phyloP scores from a whole-genome alignment of 768 basidiomycete species.

The Pleurotus sapidus region DNA sequence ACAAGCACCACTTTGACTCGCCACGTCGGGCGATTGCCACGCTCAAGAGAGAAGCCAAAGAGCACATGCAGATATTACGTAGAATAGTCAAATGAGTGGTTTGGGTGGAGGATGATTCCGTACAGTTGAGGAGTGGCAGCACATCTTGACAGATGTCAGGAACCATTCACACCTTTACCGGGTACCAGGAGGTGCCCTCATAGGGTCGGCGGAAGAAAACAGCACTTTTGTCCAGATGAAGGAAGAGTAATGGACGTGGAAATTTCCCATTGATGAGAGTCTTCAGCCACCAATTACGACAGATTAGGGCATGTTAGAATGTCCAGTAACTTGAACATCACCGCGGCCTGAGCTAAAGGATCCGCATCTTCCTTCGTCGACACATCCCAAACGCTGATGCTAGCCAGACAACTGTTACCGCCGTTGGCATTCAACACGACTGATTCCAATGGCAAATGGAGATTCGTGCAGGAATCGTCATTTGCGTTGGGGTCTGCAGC shows the following conservation, averaged over 20 bases:
- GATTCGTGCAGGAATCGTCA: slow-evolving; percentile 29
- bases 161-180: neutral
- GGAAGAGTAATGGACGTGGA: too few relatives aligned
- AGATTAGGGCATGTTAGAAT: slow-evolving; percentile 17
- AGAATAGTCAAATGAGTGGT: neutral
- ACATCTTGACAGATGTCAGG: neutral
- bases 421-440: slow-evolving; percentile 18
- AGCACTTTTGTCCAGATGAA: too few relatives aligned
- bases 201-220: neutral
- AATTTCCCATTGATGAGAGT: too few relatives aligned
- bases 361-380: slow-evolving; percentile 26
- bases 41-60: too few relatives aligned
- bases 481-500: slow-evolving; percentile 18
- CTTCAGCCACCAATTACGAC: neutral
- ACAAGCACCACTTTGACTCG: slow-evolving; percentile 17
- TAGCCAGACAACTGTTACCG: slow-evolving; percentile 25
- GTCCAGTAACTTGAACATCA: slow-evolving; percentile 19
- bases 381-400: slow-evolving; percentile 27
- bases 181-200: neutral
- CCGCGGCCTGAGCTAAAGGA: slow-evolving; percentile 22
- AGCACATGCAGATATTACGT: neutral
- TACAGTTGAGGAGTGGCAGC: neutral
- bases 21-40: too few relatives aligned
- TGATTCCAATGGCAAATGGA: slow-evolving; percentile 27
- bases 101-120: neutral